Evolutionary conservation across 2,329 filamentous ascomycete species (phyloP).

Genomic region (Epichloe hybrida): DNA sequence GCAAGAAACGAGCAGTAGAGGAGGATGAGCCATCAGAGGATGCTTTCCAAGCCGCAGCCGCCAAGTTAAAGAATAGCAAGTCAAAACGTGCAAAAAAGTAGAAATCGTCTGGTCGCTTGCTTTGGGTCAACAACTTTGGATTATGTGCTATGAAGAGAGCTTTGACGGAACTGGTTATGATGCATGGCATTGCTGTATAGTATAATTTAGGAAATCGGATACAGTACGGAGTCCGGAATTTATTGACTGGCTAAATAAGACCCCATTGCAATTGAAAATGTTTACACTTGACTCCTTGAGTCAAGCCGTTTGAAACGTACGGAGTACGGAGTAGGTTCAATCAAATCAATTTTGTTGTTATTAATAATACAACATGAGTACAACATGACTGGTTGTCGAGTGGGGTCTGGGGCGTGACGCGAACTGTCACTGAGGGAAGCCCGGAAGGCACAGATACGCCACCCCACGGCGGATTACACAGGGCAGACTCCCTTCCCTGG

Average conservation of each 20-base stretch:
- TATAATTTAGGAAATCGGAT: background rate
- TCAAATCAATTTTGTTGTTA: no score
- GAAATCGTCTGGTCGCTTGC: background rate
- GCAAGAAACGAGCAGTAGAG: conserved; percentile 41
- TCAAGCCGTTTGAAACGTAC: no score
- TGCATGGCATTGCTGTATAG: background rate
- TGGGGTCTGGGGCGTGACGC: no score
- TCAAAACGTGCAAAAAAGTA: conserved; percentile 4
- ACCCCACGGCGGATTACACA: no score
- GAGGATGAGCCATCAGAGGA: conserved; percentile 41
- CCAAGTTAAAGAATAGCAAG: conserved; percentile 26
- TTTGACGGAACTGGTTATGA: background rate
- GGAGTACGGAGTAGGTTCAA: no score
- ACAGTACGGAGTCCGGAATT: background rate
- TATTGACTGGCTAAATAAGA: background rate
- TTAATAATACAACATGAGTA: no score
- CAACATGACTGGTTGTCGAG: no score
- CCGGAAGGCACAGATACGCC: no score
- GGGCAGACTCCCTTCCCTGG: no score
- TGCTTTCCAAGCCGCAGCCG: conserved; percentile 44
- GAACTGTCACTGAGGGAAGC: no score
- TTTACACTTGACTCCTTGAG: no score
- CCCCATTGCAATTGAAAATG: no score
- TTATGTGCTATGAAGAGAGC: background rate
- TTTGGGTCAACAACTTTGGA: background rate